Conservation (phyloP, 179 eudicot genomes). For the Patellifolia procumbens region DNA sequence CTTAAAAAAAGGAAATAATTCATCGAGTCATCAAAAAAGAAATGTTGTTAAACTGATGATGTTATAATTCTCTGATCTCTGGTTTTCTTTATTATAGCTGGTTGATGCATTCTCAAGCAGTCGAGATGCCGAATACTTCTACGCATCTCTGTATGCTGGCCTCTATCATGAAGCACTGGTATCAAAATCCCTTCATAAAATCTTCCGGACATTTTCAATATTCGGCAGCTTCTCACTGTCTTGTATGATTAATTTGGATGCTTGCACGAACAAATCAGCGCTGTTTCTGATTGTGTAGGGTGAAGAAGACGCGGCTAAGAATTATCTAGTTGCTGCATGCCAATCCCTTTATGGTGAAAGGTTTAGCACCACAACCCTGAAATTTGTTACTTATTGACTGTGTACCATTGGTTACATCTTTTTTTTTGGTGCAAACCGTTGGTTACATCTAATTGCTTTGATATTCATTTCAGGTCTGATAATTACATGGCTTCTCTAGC, state of each 20-base stretch:
- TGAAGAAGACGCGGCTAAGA: slow-evolving; percentile 33
- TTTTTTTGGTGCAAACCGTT: background rate
- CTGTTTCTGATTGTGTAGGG: slow-evolving; percentile 30
- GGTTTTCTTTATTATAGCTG: slow-evolving; percentile 41
- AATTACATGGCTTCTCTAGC: slow-evolving; percentile 54
- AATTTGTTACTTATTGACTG: background rate
- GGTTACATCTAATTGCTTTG: no score
- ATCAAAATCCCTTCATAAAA: slow-evolving; percentile 13
- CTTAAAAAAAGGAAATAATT: no score
- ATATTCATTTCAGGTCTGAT: slow-evolving; percentile 38
- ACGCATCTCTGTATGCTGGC: slow-evolving; percentile 84
- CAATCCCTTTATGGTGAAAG: slow-evolving; percentile 42
- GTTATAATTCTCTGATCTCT: background rate
- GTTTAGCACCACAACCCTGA: slow-evolving; percentile 20
- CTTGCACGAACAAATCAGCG: background rate
- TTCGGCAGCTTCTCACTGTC: no score
- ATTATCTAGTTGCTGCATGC: slow-evolving; percentile 34
- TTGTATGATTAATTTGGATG: background rate
- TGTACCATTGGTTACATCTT: no score
- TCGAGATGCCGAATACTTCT: slow-evolving; percentile 64
- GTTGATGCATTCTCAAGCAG: slow-evolving; percentile 58
- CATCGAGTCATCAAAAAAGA: no score
- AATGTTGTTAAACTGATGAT: no score
- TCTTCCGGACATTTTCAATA: no score
- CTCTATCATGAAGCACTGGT: slow-evolving; percentile 90